phyloP scores from a whole-genome alignment of 2,329 filamentous ascomycete species.

The Fusarium phyllophilum region DNA sequence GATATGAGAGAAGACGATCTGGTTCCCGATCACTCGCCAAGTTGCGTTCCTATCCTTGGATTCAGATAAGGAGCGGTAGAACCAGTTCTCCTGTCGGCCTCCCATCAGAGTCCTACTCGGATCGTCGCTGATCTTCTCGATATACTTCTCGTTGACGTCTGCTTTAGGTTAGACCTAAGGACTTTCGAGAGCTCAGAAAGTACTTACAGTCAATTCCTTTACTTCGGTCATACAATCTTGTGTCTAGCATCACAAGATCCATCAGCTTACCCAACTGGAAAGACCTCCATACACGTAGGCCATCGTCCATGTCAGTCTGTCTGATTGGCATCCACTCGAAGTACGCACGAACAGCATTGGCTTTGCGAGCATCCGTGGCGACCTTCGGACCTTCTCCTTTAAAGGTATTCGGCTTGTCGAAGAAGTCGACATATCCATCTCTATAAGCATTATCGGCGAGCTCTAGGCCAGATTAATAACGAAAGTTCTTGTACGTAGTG shows the following conservation, averaged over 20 bases:
- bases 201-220: not conserved
- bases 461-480: not conserved
- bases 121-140: not conserved
- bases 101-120: not conserved
- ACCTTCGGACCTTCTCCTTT: not conserved
- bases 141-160: not conserved
- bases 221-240: not conserved
- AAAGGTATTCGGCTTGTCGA: not conserved
- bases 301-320: slow-evolving; percentile 3
- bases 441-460: not conserved
- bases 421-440: not conserved
- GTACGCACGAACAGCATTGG: not conserved
- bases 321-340: slow-evolving; percentile 10
- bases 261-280: not conserved
- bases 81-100: not conserved
- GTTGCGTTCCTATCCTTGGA: not conserved
- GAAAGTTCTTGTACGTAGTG: fast-evolving
- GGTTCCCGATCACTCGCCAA: slow-evolving; percentile 1
- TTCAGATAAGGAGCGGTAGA: slow-evolving; percentile 1
- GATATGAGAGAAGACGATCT: slow-evolving; percentile 1
- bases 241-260: not conserved
- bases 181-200: fast-evolving
- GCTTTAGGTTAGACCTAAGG: fast-evolving
- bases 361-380: not conserved
- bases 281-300: not conserved